Evolutionary conservation across 1,139 yeast species (phyloP).

Genomic region (Nadsonia starkeyi-henricii): DNA sequence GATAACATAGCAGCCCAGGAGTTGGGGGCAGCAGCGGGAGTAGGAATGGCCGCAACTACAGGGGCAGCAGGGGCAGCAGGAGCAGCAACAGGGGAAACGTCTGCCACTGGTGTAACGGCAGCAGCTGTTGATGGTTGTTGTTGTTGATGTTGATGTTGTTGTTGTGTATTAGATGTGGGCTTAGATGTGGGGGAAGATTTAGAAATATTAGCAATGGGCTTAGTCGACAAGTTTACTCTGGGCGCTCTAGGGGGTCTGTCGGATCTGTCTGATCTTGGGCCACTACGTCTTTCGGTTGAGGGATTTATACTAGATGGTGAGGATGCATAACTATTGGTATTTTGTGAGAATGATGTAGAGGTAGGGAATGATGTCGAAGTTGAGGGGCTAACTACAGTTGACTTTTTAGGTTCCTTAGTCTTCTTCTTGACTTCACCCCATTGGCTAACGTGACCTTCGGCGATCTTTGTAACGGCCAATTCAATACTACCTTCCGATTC

Average conservation of each 20-base stretch:
- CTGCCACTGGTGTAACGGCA: too few relatives aligned
- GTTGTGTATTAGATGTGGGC: conserved; percentile 1
- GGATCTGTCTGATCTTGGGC: conserved; percentile 5
- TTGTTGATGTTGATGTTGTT: conserved; percentile 1
- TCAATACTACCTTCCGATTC: conserved; percentile 68
- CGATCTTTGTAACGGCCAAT: conserved; percentile 71
- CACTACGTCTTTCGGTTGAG: conserved; percentile 7
- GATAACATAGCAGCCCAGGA: conserved; percentile 31
- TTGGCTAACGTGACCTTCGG: conserved; percentile 49
- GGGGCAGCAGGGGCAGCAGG: conserved; percentile 6
- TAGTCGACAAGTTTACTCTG: conserved; percentile 8
- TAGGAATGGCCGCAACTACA: conserved; percentile 6
- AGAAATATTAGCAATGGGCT: conserved; percentile 8
- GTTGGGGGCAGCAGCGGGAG: conserved; percentile 16
- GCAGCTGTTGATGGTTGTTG: too few relatives aligned
- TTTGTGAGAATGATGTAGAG: conserved; percentile 4
- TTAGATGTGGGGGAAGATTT: conserved; percentile 2
- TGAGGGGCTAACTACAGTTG: conserved; percentile 7
- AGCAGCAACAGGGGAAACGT: conserved; percentile 7
- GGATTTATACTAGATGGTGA: conserved; percentile 1
- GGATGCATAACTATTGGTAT: background rate
- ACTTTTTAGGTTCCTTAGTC: conserved; percentile 8
- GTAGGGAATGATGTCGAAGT: conserved; percentile 2
- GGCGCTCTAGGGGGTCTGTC: conserved; percentile 6
- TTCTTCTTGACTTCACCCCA: conserved; percentile 54